Percentiles rank a stretch among this genome's conserved stretches.
Evolutionary conservation across 192 early-diverging fungal genomes (phyloP).

Genomic region (Coemansia sp.): DNA sequence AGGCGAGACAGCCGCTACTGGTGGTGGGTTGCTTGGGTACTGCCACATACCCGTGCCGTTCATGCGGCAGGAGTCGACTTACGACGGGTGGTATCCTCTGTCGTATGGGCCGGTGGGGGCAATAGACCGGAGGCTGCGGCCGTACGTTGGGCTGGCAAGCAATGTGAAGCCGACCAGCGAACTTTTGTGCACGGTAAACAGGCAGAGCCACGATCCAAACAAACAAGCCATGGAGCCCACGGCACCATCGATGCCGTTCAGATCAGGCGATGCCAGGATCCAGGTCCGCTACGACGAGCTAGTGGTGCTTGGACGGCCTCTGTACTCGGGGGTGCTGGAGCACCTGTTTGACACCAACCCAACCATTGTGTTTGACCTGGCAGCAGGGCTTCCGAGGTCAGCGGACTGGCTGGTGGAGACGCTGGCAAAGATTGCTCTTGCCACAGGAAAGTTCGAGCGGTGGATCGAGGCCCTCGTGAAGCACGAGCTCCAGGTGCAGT

Average conservation of each 20-base stretch:
- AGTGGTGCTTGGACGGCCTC: conserved; percentile 22
- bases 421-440: conserved; percentile 37
- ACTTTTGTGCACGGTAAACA: background rate
- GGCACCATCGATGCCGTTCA: conserved; percentile 28
- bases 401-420: conserved; percentile 55
- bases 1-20: conserved; percentile 3
- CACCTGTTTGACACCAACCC: conserved; percentile 32
- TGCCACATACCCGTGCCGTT: conserved; percentile 35
- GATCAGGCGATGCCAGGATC: conserved; percentile 48
- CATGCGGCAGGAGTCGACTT: conserved; percentile 30
- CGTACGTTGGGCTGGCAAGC: conserved; percentile 24
- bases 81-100: conserved; percentile 55
- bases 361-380: conserved; percentile 35
- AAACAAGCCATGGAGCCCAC: background rate
- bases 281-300: conserved; percentile 51
- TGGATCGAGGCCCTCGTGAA: conserved; percentile 44
- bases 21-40: conserved; percentile 32
- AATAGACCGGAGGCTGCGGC: conserved; percentile 7
- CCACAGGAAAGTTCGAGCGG: conserved; percentile 9
- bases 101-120: conserved; percentile 23
- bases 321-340: conserved; percentile 22
- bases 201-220: background rate
- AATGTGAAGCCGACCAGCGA: conserved; percentile 18
- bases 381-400: conserved; percentile 24
- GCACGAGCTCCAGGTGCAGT: conserved; percentile 37